Conservation (phyloP, 2,329 filamentous ascomycete genomes). For the Penicillium occitanis region DNA sequence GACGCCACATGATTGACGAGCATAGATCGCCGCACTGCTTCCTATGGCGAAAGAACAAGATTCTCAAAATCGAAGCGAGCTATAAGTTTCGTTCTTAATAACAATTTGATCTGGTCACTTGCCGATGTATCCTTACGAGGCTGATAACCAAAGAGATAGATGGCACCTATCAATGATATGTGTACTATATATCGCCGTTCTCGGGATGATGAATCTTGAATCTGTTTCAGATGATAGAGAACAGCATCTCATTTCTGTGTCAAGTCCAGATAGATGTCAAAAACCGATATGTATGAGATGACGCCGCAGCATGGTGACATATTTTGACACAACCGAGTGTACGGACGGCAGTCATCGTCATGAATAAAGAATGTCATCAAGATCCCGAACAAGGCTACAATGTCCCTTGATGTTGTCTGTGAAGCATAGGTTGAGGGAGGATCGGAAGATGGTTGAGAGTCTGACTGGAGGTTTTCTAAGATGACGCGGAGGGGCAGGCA, state of each 20-base stretch:
- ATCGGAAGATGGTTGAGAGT: neutral
- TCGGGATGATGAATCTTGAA: neutral
- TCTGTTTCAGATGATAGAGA: neutral
- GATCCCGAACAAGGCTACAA: neutral
- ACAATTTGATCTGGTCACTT: neutral
- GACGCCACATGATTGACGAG: neutral
- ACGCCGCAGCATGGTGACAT: neutral
- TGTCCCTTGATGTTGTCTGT: neutral
- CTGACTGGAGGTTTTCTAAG: neutral
- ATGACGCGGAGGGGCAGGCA: neutral
- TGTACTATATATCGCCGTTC: neutral
- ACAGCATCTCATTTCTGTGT: neutral
- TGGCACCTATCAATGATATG: neutral
- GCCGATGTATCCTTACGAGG: neutral
- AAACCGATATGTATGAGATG: neutral
- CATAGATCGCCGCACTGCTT: no score
- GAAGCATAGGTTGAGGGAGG: neutral
- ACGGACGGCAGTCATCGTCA: neutral
- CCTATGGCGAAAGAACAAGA: no score
- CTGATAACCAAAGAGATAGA: neutral
- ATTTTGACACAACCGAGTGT: neutral
- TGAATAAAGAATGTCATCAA: neutral
- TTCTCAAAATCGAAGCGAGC: neutral
- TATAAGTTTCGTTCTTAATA: neutral
- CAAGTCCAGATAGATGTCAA: neutral